A percentile compares a stretch with the other conserved stretches of the same genome.
phyloP scores from a whole-genome alignment of 2,329 filamentous ascomycete genomes.

The Cryphonectria nitschkei region DNA sequence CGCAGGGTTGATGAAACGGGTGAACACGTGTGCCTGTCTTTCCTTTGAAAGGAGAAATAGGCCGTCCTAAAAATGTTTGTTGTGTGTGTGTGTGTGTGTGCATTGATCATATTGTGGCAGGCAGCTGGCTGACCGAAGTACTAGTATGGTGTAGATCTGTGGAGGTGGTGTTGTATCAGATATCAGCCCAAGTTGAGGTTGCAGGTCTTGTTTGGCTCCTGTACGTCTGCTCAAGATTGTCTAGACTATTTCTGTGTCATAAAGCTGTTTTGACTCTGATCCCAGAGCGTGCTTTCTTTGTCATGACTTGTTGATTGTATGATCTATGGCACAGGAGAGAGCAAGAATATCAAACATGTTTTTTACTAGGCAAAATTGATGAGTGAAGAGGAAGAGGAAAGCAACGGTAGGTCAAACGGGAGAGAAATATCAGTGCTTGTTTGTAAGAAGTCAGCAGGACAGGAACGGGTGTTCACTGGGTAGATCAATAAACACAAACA shows the following conservation, averaged over 20 bases:
- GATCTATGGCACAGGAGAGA: neutral
- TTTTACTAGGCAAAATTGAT: no score
- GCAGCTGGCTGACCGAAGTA: neutral
- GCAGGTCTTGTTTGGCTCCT: neutral
- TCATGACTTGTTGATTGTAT: neutral
- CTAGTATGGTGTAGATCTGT: neutral
- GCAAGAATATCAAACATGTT: neutral
- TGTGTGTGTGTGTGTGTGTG: neutral
- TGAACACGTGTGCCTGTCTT: neutral
- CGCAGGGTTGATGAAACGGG: constrained; percentile 2
- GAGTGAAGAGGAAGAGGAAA: neutral
- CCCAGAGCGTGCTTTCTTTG: neutral
- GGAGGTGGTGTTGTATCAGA: neutral
- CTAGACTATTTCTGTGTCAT: neutral
- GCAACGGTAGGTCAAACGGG: neutral
- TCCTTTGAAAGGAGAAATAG: neutral
- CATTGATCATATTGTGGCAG: neutral
- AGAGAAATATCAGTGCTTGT: neutral
- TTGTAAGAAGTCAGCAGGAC: no score
- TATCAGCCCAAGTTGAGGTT: neutral
- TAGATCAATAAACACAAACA: neutral
- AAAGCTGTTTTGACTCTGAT: neutral
- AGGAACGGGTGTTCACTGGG: neutral
- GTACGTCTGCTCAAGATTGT: neutral
- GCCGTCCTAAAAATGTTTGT: neutral